Conservation (phyloP, 495 filamentous ascomycete genomes). For the Penicillium canescens region DNA sequence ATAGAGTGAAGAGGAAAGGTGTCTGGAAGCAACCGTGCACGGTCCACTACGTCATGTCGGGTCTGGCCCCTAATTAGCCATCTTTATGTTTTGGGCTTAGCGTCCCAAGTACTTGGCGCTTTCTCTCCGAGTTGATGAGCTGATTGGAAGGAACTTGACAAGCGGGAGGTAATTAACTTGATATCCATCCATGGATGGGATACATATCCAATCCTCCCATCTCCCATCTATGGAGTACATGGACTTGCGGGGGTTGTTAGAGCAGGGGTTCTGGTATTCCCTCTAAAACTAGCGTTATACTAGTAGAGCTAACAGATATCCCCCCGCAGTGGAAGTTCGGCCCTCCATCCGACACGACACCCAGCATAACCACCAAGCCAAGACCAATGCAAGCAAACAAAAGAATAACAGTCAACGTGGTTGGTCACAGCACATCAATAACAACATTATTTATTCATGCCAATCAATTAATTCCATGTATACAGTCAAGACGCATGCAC, state of each 20-base stretch:
- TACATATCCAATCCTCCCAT: too few relatives aligned
- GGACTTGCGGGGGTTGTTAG: too few relatives aligned
- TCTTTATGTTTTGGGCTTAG: neutral
- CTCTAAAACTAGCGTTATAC: neutral
- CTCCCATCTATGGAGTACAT: too few relatives aligned
- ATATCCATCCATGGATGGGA: too few relatives aligned
- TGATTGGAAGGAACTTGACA: neutral
- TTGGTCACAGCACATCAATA: neutral
- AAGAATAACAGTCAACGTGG: neutral
- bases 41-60: slow-evolving; percentile 16
- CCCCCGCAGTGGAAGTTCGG: slow-evolving; percentile 6
- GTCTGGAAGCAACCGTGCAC: neutral
- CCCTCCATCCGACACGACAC: slow-evolving; percentile 5
- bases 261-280: neutral
- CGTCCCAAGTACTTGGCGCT: neutral
- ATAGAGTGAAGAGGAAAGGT: neutral
- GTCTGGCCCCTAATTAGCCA: slow-evolving; percentile 24
- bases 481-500: neutral
- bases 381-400: neutral
- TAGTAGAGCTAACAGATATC: neutral
- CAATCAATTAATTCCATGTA: neutral
- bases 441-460: neutral
- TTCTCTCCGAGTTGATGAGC: neutral
- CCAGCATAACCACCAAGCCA: neutral
- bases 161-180: too few relatives aligned